Conservation (phyloP, 345 rosid species). For the Eucalyptus caleyi region DNA sequence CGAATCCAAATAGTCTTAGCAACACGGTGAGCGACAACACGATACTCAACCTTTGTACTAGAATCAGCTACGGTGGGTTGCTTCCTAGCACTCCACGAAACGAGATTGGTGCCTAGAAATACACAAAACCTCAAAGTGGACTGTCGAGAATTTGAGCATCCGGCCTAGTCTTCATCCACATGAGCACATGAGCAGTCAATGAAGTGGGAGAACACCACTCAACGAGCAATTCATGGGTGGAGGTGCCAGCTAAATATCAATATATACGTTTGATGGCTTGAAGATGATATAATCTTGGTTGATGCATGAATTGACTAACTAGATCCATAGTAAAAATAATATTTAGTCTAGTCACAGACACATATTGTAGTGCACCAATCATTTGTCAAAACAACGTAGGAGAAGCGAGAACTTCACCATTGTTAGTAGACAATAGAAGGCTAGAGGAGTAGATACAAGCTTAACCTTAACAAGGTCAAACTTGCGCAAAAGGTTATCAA, state of each 20-base stretch:
- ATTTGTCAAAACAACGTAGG: not conserved
- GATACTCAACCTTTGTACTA: not conserved
- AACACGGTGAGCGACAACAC: not conserved
- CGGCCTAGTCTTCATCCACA: not conserved
- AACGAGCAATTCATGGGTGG: not conserved
- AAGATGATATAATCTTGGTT: not conserved
- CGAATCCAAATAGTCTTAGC: not conserved
- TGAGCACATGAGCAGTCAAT: not conserved
- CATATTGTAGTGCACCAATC: not conserved
- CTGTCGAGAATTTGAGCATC: not conserved
- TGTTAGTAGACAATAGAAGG: not conserved
- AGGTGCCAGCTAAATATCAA: not conserved
- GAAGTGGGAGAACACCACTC: not conserved
- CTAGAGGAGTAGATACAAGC: not conserved
- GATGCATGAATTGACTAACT: not conserved
- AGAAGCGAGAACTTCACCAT: not conserved
- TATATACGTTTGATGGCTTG: not conserved
- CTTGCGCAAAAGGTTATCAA: not conserved
- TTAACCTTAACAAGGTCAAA: not conserved
- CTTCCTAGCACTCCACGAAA: not conserved
- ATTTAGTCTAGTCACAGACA: no score
- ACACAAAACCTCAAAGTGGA: not conserved
- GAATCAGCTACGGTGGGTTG: not conserved
- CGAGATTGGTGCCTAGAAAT: not conserved
- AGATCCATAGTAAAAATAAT: no score